Evolutionary conservation across 257 asterid genomes (phyloP).

Genomic region (Salvia miltiorrhiza): DNA sequence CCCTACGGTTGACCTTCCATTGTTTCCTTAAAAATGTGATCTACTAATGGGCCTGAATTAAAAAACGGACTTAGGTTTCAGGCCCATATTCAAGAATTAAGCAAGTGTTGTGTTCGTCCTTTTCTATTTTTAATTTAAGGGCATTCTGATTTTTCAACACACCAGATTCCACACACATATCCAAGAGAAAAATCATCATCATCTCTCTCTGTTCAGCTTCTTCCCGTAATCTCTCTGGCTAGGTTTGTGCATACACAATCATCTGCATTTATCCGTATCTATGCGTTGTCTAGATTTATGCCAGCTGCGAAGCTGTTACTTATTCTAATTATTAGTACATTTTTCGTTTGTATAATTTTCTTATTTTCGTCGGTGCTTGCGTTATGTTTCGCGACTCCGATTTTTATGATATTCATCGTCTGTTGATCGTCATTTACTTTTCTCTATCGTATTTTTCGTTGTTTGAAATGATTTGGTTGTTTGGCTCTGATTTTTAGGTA

Average conservation of each 20-base stretch:
- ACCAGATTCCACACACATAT: background rate
- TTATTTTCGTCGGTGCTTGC: constrained; percentile 1
- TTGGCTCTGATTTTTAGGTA: background rate
- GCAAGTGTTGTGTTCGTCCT: background rate
- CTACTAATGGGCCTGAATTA: background rate
- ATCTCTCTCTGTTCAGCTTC: background rate
- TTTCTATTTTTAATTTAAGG: background rate
- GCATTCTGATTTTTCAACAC: background rate
- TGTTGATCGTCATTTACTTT: background rate
- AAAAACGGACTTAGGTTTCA: background rate
- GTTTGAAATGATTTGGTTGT: background rate
- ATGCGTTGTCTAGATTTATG: background rate
- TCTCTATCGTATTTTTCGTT: background rate
- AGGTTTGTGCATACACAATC: background rate
- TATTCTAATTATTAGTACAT: background rate
- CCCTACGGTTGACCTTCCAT: too few species aligned
- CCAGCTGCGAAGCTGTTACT: background rate
- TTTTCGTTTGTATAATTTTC: background rate
- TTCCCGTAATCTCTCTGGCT: background rate
- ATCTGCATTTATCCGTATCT: background rate
- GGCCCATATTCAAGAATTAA: constrained; percentile 11
- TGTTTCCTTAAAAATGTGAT: background rate
- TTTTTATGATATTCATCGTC: background rate
- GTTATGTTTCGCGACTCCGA: background rate
- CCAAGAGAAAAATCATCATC: background rate